Conservation (phyloP, 106 monocot genomes). For the Narthecium ossifragum region DNA sequence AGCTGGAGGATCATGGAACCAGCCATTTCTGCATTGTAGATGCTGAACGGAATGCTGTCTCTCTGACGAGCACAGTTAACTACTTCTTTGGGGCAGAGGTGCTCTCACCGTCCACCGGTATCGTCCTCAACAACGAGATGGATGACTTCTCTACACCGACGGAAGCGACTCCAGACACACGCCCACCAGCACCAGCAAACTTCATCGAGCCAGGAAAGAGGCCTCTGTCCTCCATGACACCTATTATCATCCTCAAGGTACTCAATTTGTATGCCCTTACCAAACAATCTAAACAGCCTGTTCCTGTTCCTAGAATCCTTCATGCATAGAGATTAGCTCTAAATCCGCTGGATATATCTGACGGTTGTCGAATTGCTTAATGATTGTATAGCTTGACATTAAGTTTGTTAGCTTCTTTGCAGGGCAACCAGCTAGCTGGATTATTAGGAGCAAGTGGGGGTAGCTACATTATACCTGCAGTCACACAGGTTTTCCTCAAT, state of each 20-base stretch:
- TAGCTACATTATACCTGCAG: conserved; percentile 61
- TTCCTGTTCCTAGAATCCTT: not conserved
- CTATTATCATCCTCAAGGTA: conserved; percentile 83
- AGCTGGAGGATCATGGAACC: conserved; percentile 74
- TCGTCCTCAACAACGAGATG: conserved; percentile 96
- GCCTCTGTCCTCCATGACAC: conserved; percentile 95
- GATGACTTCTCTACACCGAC: conserved; percentile 77
- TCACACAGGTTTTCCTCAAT: conserved; percentile 75
- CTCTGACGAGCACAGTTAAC: conserved; percentile 86
- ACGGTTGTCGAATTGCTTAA: no score
- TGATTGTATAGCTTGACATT: no score
- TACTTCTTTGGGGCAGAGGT: conserved; percentile 58
- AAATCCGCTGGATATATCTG: no score
- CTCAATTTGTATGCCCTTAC: not conserved
- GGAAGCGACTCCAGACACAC: conserved; percentile 40
- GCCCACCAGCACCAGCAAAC: conserved; percentile 83
- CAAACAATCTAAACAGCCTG: not conserved
- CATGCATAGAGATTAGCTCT: no score
- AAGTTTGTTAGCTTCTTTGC: conserved; percentile 17
- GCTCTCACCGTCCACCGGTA: conserved; percentile 81
- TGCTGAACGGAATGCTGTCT: conserved; percentile 77
- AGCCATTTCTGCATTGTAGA: conserved; percentile 89
- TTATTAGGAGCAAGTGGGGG: conserved; percentile 86
- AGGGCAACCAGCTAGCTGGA: conserved; percentile 83
- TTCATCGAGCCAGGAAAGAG: conserved; percentile 82